These are phyloP conservation scores for Ceriops tagal DNA, from an alignment of 345 rosid species.

Conservation along the genomic window DNA sequence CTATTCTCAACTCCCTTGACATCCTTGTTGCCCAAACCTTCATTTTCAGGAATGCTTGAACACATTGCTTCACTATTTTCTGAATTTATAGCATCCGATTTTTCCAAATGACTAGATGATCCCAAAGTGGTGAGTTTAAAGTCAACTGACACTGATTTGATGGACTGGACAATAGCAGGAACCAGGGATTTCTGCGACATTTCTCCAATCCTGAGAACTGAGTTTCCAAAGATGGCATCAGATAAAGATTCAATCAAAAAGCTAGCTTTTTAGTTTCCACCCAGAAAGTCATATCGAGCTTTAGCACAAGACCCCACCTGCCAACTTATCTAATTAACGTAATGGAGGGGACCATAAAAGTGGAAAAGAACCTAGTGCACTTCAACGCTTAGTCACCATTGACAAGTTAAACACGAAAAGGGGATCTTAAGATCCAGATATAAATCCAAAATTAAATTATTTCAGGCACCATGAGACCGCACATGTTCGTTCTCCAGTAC, in stretches of 20 bases:
- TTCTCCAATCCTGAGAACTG: constrained; percentile 38
- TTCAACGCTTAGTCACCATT: constrained; percentile 38
- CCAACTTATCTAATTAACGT: constrained; percentile 37
- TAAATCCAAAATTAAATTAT: constrained; percentile 12
- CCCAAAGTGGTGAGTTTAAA: constrained; percentile 53
- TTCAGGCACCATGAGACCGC: background rate
- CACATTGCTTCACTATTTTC: constrained; percentile 16
- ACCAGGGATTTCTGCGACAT: constrained; percentile 51
- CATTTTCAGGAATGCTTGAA: constrained; percentile 42
- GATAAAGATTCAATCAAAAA: constrained; percentile 30
- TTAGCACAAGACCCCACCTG: constrained; percentile 51
- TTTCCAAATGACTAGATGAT: constrained; percentile 38
- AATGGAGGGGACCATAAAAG: constrained; percentile 65
- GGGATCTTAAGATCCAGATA: background rate
- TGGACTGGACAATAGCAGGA: constrained; percentile 50
- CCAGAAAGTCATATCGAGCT: constrained; percentile 37
- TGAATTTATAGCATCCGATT: constrained; percentile 22
- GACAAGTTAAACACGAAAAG: constrained; percentile 27
- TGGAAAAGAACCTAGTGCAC: constrained; percentile 44
- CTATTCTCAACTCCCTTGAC: constrained; percentile 34
- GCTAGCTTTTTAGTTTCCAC: constrained; percentile 38
- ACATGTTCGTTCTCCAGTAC: background rate
- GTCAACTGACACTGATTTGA: constrained; percentile 71
- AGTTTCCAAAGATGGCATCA: constrained; percentile 28
- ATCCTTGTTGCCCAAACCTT: constrained; percentile 30